Evolutionary conservation across 495 filamentous ascomycete species (phyloP), one percentile per base, ranked within the genome.

Genomic region (Neurospora sp.): DNA sequence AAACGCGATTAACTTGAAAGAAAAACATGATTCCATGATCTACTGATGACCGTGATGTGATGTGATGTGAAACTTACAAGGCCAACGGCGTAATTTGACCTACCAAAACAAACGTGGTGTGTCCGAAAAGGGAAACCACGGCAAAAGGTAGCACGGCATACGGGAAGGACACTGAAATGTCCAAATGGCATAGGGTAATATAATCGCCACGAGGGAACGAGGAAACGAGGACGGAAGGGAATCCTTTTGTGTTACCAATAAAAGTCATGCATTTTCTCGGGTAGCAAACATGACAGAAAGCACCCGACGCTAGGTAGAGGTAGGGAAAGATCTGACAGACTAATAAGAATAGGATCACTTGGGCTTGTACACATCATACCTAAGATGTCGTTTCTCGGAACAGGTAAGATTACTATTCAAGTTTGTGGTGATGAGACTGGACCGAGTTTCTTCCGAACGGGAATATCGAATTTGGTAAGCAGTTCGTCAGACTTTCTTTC

Each of bases 1-100:
- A 70, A 45, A 45, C 69, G 27, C 69, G 40, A 48, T 59, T 40
- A 16, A 70, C n/a, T 70, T 70, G 16, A 40, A 70, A 70, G 38
- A 70, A 70, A 70, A 41, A 70, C 8, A 35, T 35, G 53, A 65
- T 31, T 65, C 12, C 27, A 65, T 35, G 27, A 65, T 65, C 27
- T 65, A 65, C 14, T 37, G 53, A 37, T 31, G 12, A 65, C 53
- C 53, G 53, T 65, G 53, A 65, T 35, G 14, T 14, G 4, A 37
- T 37, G 4, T 22, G 45, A 59, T 65, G 14, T 35, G 27, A 35
- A 65, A 35, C 27, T 37, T 65, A 14, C 27, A 8, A 45, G 2
- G 10, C 8, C 8, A n/a, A 27, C 35, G 53, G 22, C 53, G 27
- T 65, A 35, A 65, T 61, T 61, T 31, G 53, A 35, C 27, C 12